Conservation (phyloP, 1,284 basidiomycete species). For the Trichosporon sp. region DNA sequence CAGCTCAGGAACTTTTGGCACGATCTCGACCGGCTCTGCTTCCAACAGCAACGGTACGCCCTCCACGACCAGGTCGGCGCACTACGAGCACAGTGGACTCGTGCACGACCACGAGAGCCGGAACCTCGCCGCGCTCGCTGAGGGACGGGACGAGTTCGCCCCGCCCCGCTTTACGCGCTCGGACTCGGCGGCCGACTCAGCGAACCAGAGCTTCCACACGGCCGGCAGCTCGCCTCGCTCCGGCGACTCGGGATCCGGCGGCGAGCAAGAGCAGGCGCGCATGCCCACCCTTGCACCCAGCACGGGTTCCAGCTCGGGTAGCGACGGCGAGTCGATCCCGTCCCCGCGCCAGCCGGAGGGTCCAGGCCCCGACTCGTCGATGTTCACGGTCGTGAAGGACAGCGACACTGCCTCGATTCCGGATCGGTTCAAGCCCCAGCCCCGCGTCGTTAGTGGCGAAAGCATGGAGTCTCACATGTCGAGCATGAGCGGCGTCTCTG, state of each 20-base stretch:
- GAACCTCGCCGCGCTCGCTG: constrained; percentile 17
- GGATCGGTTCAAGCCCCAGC: constrained; percentile 28
- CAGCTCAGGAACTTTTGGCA: constrained; percentile 14
- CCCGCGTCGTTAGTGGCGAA: constrained; percentile 12
- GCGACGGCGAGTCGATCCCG: constrained; percentile 18
- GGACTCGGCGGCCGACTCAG: constrained; percentile 2
- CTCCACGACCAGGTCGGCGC: neutral
- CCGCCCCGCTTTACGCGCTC: constrained; percentile 13
- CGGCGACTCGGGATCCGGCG: neutral
- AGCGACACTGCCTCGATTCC: constrained; percentile 16
- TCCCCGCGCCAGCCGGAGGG: constrained; percentile 22
- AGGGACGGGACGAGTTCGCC: constrained; percentile 10
- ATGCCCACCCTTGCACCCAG: constrained; percentile 24
- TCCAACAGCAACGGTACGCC: neutral
- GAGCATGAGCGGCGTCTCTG: constrained; percentile 25
- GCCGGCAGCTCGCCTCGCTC: constrained; percentile 15
- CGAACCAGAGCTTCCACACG: constrained; percentile 23
- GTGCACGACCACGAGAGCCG: constrained; percentile 20
- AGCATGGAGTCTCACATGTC: constrained; percentile 24
- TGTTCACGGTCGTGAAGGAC: too few relatives aligned
- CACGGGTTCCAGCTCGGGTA: constrained; percentile 14
- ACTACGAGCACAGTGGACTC: neutral
- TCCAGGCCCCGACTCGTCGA: neutral
- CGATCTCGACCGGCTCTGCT: neutral
- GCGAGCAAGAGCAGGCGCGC: neutral